Base-by-base conservation (phyloP, 2,329 filamentous ascomycete genomes). In the Penicillium sp. region DNA sequence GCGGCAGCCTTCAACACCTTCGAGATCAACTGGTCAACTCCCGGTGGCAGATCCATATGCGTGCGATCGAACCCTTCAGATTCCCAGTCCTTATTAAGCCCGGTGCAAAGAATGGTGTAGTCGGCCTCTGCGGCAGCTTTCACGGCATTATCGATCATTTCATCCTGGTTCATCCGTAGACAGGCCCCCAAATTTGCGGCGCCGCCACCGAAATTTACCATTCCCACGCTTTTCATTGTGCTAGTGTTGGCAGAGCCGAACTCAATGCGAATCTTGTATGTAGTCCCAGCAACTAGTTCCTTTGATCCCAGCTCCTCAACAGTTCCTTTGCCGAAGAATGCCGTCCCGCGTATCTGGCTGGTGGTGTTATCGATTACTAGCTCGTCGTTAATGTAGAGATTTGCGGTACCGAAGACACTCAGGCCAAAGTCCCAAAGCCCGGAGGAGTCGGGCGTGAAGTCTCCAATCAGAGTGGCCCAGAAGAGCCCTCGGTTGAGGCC, bases 271-370 rank as follows among this genome's bases (percentile, higher is more conserved):
- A 74, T 54, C 12, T 64, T 69, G 53, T 74, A 75, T 7, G 54
- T 58, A 31, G 55, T 61, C 5, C 69, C 70, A 3, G 68, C 69
- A 19, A 62, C 60, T 6, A 75, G 45, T 5, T 60, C 12, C 50
- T 56, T 60, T 19, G 53, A 57, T 14, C 83, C 84, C 43, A 80
- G 79, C 62, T 86, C 82, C 65, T 88, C 85, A 1, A 78, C 70
- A 0, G 84, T 87, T 2, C 82, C 84, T n/a, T 78, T 77, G n/a
- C 85, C 83, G 53, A 86, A 84, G 74, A 87, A 88, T 2, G 81
- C 80, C 37, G 84, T 82, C 7, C 84, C 83, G 14, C 80, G 77
- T 28, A 66, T 74, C 69, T 88, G 85, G 50, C 81, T 80, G 17
- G 82, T 84, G 2, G 79, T 77, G 62, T 87, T 86, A 67, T 87